Percentiles rank a stretch among this genome's conserved stretches.
Evolutionary conservation across 345 rosid species (phyloP).

Genomic region (Orychophragmus violaceus): DNA sequence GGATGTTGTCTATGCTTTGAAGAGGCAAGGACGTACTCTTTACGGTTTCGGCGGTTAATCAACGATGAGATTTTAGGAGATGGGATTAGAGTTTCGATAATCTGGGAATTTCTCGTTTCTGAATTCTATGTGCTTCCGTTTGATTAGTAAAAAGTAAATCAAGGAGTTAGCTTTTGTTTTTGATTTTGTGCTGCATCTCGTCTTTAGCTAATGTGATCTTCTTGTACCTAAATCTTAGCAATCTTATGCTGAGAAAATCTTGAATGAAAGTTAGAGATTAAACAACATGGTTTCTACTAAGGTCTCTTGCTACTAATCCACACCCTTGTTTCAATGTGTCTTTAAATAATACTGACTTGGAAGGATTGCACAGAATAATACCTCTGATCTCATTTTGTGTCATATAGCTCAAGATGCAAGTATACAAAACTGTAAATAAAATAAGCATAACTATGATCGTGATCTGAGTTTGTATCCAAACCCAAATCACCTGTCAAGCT

Average conservation of each 20-base stretch:
- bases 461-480: background rate
- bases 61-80: too few species aligned
- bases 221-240: background rate
- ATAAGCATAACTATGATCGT: background rate
- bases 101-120: background rate
- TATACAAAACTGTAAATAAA: too few species aligned
- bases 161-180: background rate
- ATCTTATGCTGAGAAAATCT: background rate
- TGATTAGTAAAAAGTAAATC: background rate
- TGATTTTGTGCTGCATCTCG: background rate
- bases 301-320: too few species aligned
- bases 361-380: background rate
- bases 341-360: background rate
- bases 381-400: too few species aligned
- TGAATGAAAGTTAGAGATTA: too few species aligned
- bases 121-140: background rate
- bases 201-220: background rate
- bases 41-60: constrained; percentile 48
- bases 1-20: constrained; percentile 35
- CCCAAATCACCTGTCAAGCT: background rate
- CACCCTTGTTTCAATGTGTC: too few species aligned
- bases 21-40: constrained; percentile 53
- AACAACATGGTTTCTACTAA: too few species aligned
- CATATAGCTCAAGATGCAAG: too few species aligned
- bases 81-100: background rate